These are phyloP conservation scores for Vitis rotundifolia DNA, from an alignment of 164 flowering plant species.

Conservation along the genomic window DNA sequence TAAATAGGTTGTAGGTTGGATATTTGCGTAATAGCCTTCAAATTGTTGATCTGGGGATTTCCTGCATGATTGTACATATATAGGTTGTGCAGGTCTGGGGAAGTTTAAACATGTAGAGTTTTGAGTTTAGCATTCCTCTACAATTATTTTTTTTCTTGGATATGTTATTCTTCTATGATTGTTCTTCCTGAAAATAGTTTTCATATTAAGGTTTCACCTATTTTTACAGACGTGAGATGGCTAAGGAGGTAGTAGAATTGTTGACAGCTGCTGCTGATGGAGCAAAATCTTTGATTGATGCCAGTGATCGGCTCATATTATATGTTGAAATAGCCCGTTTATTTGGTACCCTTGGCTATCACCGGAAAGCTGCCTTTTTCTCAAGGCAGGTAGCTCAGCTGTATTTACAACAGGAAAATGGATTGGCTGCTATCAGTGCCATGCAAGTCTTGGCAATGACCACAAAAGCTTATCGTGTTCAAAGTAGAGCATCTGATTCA, in stretches of 20 bases:
- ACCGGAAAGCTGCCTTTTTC: conserved; percentile 97
- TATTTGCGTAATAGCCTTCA: neutral
- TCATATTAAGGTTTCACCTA: conserved; percentile 1
- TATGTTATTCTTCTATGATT: neutral
- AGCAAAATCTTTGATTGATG: conserved; percentile 94
- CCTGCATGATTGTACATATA: neutral
- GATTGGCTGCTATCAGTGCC: conserved; percentile 90
- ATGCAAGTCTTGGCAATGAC: conserved; percentile 98
- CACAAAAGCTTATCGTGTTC: conserved; percentile 89
- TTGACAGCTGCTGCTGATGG: conserved; percentile 97
- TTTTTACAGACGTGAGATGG: conserved; percentile 65
- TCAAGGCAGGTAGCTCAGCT: conserved; percentile 97
- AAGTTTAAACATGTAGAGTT: conserved; percentile 2
- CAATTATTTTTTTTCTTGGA: no score
- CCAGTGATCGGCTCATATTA: conserved; percentile 83
- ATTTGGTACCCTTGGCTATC: conserved; percentile 89
- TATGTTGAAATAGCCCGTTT: conserved; percentile 96
- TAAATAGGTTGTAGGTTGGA: neutral
- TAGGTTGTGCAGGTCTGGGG: neutral
- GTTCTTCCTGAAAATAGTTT: neutral
- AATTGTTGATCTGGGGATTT: neutral
- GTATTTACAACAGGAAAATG: conserved; percentile 89
- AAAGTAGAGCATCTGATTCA: conserved; percentile 76
- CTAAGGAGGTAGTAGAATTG: conserved; percentile 90
- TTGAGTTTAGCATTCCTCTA: neutral